Percentiles rank a stretch among this genome's conserved stretches.
Conservation (phyloP, 768 basidiomycete genomes). For the Neoboletus magnificus region DNA sequence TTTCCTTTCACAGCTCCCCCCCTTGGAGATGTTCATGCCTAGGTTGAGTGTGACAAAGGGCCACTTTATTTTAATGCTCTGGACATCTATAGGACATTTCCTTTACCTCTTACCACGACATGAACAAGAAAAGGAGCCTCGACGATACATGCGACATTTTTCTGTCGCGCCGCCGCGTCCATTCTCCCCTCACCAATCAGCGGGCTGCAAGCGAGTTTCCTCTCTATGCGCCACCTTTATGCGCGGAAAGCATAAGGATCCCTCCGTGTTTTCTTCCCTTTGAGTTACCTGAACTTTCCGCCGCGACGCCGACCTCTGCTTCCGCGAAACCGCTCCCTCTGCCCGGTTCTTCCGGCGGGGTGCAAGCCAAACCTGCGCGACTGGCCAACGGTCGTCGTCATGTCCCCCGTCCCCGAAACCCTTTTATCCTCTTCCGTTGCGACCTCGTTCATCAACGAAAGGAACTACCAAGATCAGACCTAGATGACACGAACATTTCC, state of each 20-base stretch:
- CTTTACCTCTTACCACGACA: slow-evolving; percentile 21
- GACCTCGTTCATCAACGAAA: slow-evolving; percentile 65
- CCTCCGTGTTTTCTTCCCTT: slow-evolving; percentile 10
- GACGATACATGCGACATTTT: slow-evolving; percentile 31
- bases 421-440: slow-evolving; percentile 78
- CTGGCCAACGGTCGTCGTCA: slow-evolving; percentile 36
- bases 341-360: slow-evolving; percentile 23
- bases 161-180: slow-evolving; percentile 20
- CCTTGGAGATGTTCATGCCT: slow-evolving; percentile 10
- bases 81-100: background rate
- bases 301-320: background rate
- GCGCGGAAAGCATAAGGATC: slow-evolving; percentile 7
- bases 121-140: slow-evolving; percentile 28
- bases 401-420: slow-evolving; percentile 70
- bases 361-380: slow-evolving; percentile 15
- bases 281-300: background rate
- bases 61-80: slow-evolving; percentile 6
- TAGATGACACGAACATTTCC: slow-evolving; percentile 66
- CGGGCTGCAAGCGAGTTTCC: slow-evolving; percentile 10
- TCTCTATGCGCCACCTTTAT: slow-evolving; percentile 1
- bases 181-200: slow-evolving; percentile 7
- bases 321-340: slow-evolving; percentile 21
- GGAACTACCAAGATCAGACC: slow-evolving; percentile 51
- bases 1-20: slow-evolving; percentile 16
- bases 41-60: slow-evolving; percentile 18